phyloP scores from a whole-genome alignment of 305 asterid genomes.

The Fraxinus xanthoxyloides region DNA sequence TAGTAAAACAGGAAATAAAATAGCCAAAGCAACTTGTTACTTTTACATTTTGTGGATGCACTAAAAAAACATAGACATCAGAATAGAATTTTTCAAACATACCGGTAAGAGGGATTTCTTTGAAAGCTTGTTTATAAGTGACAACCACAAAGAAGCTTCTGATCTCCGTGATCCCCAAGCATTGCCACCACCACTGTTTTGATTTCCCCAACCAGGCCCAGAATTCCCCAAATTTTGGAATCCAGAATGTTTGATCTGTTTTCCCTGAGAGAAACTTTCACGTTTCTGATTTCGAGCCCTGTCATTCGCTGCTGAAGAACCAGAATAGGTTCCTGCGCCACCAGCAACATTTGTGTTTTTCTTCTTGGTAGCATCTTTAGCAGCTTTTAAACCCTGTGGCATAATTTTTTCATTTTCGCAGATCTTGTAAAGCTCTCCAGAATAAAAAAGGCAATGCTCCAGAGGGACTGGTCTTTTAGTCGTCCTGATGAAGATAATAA shows the following conservation, averaged over 20 bases:
- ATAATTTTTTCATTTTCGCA: conserved; percentile 84
- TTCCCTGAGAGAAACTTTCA: conserved; percentile 55
- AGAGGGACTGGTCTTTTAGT: conserved; percentile 95
- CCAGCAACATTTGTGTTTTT: conserved; percentile 47
- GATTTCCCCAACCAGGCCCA: conserved; percentile 54
- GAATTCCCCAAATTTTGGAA: conserved; percentile 48
- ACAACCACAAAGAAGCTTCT: conserved; percentile 81
- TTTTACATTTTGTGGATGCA: conserved; percentile 6
- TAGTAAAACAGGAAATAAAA: conserved; percentile 14
- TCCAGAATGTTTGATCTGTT: conserved; percentile 76
- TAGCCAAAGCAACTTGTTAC: conserved; percentile 1
- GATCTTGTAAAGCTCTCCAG: conserved; percentile 88
- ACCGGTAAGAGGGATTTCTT: conserved; percentile 90
- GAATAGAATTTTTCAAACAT: conserved; percentile 32
- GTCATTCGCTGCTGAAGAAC: conserved; percentile 57
- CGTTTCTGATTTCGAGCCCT: conserved; percentile 56
- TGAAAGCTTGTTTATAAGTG: conserved; percentile 73
- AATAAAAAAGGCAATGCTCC: conserved; percentile 90
- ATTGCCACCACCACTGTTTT: conserved; percentile 43
- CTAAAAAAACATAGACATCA: conserved; percentile 7
- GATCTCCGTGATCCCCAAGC: conserved; percentile 72
- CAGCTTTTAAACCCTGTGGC: conserved; percentile 83
- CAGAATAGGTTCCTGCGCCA: conserved; percentile 49
- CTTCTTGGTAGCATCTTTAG: conserved; percentile 70
- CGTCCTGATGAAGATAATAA: conserved; percentile 53